Evolutionary conservation across 345 rosid genomes (phyloP).

Genomic region (Lepidium africanum): DNA sequence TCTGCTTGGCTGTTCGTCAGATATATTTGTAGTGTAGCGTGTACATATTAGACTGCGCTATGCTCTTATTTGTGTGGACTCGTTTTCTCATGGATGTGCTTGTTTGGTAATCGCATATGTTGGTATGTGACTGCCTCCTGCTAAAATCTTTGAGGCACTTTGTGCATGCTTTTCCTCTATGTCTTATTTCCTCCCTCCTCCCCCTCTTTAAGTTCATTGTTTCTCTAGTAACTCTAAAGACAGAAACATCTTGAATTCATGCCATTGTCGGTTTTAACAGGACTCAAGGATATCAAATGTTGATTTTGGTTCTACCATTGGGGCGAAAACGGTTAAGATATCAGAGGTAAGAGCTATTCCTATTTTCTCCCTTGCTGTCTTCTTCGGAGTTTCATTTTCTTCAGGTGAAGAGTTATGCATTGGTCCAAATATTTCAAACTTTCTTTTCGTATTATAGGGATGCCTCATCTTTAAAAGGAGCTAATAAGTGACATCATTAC

Average conservation of each 20-base stretch:
- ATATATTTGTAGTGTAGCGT: neutral
- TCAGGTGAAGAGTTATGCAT: neutral
- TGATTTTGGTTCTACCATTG: conserved; percentile 72
- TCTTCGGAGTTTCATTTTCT: conserved; percentile 1
- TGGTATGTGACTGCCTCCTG: neutral
- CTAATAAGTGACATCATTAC: neutral
- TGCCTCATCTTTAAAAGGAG: too few species aligned
- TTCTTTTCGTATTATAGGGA: neutral
- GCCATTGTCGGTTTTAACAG: conserved; percentile 31
- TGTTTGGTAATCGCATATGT: neutral
- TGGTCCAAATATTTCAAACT: neutral
- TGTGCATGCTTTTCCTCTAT: conserved; percentile 6
- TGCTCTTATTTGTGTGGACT: neutral
- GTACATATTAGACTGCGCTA: neutral
- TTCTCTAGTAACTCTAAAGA: neutral
- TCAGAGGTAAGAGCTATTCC: conserved; percentile 57
- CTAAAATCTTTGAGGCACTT: conserved; percentile 1
- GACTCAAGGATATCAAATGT: conserved; percentile 41
- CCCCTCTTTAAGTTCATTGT: neutral
- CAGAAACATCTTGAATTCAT: conserved; percentile 11
- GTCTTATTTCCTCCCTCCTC: neutral
- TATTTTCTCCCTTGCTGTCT: conserved; percentile 3
- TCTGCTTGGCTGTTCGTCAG: neutral
- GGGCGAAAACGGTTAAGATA: conserved; percentile 43
- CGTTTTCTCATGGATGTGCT: conserved; percentile 5